Percentiles rank a stretch among this genome's conserved stretches.
phyloP scores from a whole-genome alignment of 306 rosid species.

The Ormosia semicastrata region DNA sequence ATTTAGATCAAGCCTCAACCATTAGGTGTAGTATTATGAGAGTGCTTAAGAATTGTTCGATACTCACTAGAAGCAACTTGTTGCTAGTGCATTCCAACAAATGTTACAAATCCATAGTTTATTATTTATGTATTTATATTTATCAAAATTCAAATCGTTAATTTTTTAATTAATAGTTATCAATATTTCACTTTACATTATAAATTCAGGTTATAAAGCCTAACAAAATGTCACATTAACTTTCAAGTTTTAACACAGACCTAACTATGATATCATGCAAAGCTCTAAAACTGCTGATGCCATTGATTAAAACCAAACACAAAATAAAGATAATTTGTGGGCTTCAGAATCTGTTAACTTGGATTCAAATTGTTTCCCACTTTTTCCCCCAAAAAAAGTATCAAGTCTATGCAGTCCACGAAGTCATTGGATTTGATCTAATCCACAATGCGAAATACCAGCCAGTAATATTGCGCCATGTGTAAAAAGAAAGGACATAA shows the following conservation, averaged over 20 bases:
- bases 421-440: conserved; percentile 34
- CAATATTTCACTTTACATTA: neutral
- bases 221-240: neutral
- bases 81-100: too few relatives aligned
- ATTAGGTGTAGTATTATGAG: too few relatives aligned
- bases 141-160: neutral
- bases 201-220: neutral
- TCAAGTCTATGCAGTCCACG: conserved; percentile 33
- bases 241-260: neutral
- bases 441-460: conserved; percentile 24
- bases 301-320: conserved; percentile 36
- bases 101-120: too few relatives aligned
- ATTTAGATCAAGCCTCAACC: too few relatives aligned
- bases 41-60: too few relatives aligned
- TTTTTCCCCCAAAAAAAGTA: neutral
- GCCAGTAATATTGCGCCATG: conserved; percentile 25
- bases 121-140: neutral
- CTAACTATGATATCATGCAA: neutral
- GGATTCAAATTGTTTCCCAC: neutral
- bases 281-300: conserved; percentile 33
- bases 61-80: too few relatives aligned
- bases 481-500: conserved; percentile 22
- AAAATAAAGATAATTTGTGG: conserved; percentile 40
- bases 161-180: too few relatives aligned
- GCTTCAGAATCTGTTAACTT: conserved; percentile 35